Evolutionary conservation across 2,329 filamentous ascomycete genomes (phyloP).

Genomic region (Fusarium sarcochroum): DNA sequence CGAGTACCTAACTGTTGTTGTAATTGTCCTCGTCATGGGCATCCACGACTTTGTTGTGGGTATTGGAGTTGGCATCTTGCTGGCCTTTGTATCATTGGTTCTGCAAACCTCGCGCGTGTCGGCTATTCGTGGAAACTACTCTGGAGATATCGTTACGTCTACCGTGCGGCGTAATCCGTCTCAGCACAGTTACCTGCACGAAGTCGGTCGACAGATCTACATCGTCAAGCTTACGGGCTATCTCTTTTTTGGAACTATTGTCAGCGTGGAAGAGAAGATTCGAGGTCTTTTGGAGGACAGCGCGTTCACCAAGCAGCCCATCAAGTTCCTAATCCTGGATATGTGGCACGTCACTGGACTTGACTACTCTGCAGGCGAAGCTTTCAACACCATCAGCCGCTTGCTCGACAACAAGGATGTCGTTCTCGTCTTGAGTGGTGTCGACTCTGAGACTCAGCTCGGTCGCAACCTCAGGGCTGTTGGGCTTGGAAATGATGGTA

Average conservation of each 20-base stretch:
- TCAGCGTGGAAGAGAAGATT: constrained; percentile 92
- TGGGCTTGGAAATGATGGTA: constrained; percentile 80
- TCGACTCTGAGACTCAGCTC: constrained; percentile 81
- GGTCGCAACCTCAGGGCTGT: constrained; percentile 86
- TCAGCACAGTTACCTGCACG: constrained; percentile 86
- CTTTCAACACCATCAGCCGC: constrained; percentile 92
- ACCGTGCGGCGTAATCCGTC: constrained; percentile 92
- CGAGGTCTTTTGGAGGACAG: constrained; percentile 86
- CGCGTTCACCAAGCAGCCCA: constrained; percentile 81
- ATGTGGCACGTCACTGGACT: constrained; percentile 90
- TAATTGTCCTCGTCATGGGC: constrained; percentile 95
- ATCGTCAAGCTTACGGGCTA: constrained; percentile 94
- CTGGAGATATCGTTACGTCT: constrained; percentile 88
- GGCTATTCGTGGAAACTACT: constrained; percentile 90
- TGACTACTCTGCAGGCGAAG: constrained; percentile 96
- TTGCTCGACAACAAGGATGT: constrained; percentile 84
- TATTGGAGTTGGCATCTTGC: constrained; percentile 89
- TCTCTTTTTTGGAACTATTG: constrained; percentile 98
- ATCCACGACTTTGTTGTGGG: constrained; percentile 96
- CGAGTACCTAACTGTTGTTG: constrained; percentile 91
- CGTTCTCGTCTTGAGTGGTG: constrained; percentile 84
- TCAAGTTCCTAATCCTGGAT: constrained; percentile 91
- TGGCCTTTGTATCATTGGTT: constrained; percentile 92
- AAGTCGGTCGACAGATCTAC: constrained; percentile 89
- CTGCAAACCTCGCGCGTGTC: constrained; percentile 92